Evolutionary conservation across 345 rosid species (phyloP).

Genomic region (Dipteronia dyeriana): DNA sequence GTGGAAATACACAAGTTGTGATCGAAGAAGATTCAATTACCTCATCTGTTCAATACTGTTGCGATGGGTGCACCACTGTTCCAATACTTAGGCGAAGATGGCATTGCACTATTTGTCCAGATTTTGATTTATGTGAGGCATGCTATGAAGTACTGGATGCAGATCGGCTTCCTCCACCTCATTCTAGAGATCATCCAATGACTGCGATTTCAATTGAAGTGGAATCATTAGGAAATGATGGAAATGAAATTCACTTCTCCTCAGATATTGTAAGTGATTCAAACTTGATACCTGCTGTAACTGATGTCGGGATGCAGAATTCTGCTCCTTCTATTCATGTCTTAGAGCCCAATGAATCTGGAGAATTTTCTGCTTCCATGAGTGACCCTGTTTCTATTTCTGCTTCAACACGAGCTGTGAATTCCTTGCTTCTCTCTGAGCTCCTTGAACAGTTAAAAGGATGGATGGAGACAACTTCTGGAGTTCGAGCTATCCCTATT

Average conservation of each 20-base stretch:
- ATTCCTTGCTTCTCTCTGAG: slow-evolving; percentile 89
- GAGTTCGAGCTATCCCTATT: slow-evolving; percentile 83
- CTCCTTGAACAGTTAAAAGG: slow-evolving; percentile 89
- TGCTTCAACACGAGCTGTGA: slow-evolving; percentile 90
- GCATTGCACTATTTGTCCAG: slow-evolving; percentile 98
- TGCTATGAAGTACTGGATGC: slow-evolving; percentile 89
- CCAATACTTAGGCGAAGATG: slow-evolving; percentile 95
- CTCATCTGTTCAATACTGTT: slow-evolving; percentile 95
- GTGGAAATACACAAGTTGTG: slow-evolving; percentile 75
- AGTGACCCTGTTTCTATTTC: slow-evolving; percentile 82
- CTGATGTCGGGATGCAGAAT: slow-evolving; percentile 49
- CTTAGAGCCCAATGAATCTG: slow-evolving; percentile 84
- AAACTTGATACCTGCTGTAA: slow-evolving; percentile 47
- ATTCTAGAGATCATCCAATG: slow-evolving; percentile 95
- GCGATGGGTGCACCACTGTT: slow-evolving; percentile 98
- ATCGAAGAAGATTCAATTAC: slow-evolving; percentile 94
- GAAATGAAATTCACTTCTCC: slow-evolving; percentile 78
- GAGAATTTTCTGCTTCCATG: slow-evolving; percentile 72
- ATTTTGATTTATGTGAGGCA: slow-evolving; percentile 96
- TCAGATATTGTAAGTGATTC: slow-evolving; percentile 66
- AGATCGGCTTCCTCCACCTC: slow-evolving; percentile 86
- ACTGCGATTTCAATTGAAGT: slow-evolving; percentile 92
- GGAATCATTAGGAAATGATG: slow-evolving; percentile 85
- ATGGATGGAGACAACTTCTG: slow-evolving; percentile 91
- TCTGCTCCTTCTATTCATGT: slow-evolving; percentile 93